Percentiles rank a stretch among this genome's conserved stretches.
Evolutionary conservation across 176 grass and related monocot species (phyloP).

Genomic region (Stipa capillata): DNA sequence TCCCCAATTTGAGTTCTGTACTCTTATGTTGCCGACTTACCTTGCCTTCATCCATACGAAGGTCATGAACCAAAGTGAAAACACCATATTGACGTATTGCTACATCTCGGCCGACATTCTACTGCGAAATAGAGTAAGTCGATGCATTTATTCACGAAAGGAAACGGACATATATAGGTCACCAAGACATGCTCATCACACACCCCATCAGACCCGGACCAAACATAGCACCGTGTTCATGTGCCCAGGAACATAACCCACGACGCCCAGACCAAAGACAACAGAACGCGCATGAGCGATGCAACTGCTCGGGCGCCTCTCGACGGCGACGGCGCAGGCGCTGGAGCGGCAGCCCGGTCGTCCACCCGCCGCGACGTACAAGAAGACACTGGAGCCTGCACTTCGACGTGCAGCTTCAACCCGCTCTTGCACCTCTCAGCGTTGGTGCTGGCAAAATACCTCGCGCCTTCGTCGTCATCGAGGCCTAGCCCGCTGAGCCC

Average conservation of each 20-base stretch:
- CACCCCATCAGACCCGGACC: no score
- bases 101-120: neutral
- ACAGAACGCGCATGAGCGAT: neutral
- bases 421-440: constrained; percentile 31
- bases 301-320: neutral
- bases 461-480: constrained; percentile 26
- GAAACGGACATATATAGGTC: neutral
- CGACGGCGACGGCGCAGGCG: neutral
- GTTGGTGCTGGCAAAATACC: constrained; percentile 40
- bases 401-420: constrained; percentile 47
- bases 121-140: neutral
- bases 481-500: constrained; percentile 32
- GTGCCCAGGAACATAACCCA: neutral
- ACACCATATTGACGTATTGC: neutral
- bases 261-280: neutral
- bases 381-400: neutral
- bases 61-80: neutral
- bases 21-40: neutral
- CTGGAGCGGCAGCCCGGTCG: neutral
- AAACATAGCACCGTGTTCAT: neutral
- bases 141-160: neutral
- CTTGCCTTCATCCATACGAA: neutral
- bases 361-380: neutral
- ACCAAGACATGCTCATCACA: neutral
- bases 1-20: neutral